Evolutionary conservation across 192 early-diverging fungal species (phyloP), one percentile per base, ranked within the genome.

Genomic region (Backusella sp.): DNA sequence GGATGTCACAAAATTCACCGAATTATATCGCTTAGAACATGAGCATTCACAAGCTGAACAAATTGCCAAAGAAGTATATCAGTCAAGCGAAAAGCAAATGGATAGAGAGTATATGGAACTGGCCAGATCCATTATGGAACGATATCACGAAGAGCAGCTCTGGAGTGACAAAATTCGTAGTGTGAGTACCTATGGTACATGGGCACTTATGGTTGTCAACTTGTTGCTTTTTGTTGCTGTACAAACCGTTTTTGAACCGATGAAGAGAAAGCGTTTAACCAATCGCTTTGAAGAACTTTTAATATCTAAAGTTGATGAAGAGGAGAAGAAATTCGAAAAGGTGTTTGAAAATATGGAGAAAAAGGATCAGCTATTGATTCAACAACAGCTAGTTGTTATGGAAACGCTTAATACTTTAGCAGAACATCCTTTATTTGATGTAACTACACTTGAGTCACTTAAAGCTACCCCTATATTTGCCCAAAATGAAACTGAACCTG

Each of bases 111-210:
- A 91, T 37, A 82, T 88, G 26, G 86, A 84, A 34, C 72, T 94
- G 46, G 91, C 90, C 1, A 83, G 80, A 26, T 85, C 90, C 1
- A 94, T 94, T n/a, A 90, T 90, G 77, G 86, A 90, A 67, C 82
- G 93, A 19, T 94, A 94, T 77, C 93, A 94, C 68, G 93, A 93
- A 77, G 93, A 94, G 62, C 93, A 94, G 74, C 80, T 94, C 30
- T 94, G 93, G 93, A 92, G 91, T 80, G 93, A 94, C 83, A 94
- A 94, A 84, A 94, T 94, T 67, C 90, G 93, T 17, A 86, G 89
- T 14, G 91, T 90, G 15, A 88, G 86, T 73, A 93, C 91, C 6
- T 94, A 93, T 56, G 91, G 89, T 32, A 93, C 92, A 0, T 93
- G 90, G 91, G 90, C 90, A 26, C 84, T 92, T n/a, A 84, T 91